Base-by-base conservation (phyloP, 2,329 filamentous ascomycete genomes). In the Mycosphaerella arachidis region DNA sequence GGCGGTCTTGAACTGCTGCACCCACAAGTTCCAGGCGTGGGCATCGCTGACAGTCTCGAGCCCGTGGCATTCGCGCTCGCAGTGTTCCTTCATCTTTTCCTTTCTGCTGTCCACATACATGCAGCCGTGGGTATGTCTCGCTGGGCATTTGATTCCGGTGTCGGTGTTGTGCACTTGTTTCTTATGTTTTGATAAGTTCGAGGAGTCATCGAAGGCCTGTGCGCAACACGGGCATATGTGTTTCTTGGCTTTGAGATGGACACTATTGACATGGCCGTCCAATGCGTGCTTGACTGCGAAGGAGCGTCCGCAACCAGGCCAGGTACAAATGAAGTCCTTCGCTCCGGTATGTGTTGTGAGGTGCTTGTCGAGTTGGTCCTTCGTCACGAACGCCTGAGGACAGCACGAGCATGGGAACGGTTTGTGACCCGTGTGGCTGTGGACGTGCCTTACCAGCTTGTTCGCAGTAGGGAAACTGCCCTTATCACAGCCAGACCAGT, bases 201-300 rank as follows among this genome's bases (percentile, higher is more conserved):
- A 72, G 48, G 69, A 72, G 54, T 73, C 71, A 43, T 71, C 70
- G 56, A 73, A 73, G n/a, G 68, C 70, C 57, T 73, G 71, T 18
- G 66, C 64, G 56, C 71, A 73, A 60, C 69, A 66, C 6, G 67
- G 64, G 55, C 71, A 73, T 50, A 69, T 60, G 59, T 72, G 72
- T 37, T 71, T 71, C 68, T 88, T 88, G 9, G 67, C 65, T 18
- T 69, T 69, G 35, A 67, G 59, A 46, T 85, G 84, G 0, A 86
- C 87, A 35, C 65, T 67, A 67, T 89, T 87, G 66, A 82, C 81
- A 66, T 90, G 87, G 18, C 65, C 65, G 18, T 67, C 65, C 24
- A 87, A 75, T 24, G 86, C 86, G 63, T 84, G 87, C 64, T 88
- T 86, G 63, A 88, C 86, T 55, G 86, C 85, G 68, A 89, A 89